phyloP scores from a whole-genome alignment of 73 alveolate species.

The Symbiodinium pilosum region DNA sequence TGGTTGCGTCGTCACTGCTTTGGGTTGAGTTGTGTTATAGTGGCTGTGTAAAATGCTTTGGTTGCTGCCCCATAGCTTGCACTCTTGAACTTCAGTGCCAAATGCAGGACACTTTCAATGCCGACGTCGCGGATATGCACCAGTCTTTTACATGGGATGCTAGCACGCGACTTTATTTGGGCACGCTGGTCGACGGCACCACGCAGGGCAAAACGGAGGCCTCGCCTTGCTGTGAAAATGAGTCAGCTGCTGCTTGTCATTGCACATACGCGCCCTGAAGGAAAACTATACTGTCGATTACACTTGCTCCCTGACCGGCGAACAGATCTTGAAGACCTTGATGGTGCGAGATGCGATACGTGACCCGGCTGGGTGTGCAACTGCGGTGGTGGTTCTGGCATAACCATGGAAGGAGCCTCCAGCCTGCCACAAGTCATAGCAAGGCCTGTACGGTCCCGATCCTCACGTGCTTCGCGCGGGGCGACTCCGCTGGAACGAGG shows the following conservation, averaged over 20 bases:
- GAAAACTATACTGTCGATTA: slow-evolving; percentile 42
- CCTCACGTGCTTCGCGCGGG: slow-evolving; percentile 83
- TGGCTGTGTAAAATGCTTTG: too few relatives aligned
- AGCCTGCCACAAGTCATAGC: neutral
- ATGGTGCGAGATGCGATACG: slow-evolving; percentile 84
- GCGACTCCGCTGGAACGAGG: slow-evolving; percentile 68
- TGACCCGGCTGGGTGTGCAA: neutral
- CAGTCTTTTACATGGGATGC: slow-evolving; percentile 65
- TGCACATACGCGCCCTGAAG: neutral
- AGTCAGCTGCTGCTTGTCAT: neutral
- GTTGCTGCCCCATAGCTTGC: too few relatives aligned
- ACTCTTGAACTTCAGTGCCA: too few relatives aligned
- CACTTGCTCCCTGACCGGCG: slow-evolving; percentile 42
- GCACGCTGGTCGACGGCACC: slow-evolving; percentile 34
- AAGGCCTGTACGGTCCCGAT: slow-evolving; percentile 69
- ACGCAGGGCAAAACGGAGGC: neutral
- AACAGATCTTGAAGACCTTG: neutral
- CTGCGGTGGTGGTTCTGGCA: neutral
- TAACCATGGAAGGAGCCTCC: too few relatives aligned
- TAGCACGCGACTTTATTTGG: slow-evolving; percentile 35
- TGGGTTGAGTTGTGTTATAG: too few relatives aligned
- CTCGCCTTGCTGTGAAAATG: neutral
- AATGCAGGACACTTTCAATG: slow-evolving; percentile 73
- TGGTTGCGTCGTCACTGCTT: too few relatives aligned
- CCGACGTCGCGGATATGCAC: slow-evolving; percentile 35